phyloP scores from a whole-genome alignment of 2,329 filamentous ascomycete genomes.

The Podosphaera leucotricha region DNA sequence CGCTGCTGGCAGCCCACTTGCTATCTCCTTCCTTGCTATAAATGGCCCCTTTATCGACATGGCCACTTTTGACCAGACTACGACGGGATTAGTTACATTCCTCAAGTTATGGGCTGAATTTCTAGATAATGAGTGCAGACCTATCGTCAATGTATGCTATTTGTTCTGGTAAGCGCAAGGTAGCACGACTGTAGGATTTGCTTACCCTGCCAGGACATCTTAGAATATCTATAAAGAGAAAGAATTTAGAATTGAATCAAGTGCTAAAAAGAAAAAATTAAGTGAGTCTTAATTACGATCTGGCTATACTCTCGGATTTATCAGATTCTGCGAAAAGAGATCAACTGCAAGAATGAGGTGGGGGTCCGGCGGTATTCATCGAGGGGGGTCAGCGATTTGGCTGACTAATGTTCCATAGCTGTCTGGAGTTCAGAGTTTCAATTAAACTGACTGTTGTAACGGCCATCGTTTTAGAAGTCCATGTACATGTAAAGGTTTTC shows the following conservation, averaged over 20 bases:
- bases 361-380: neutral
- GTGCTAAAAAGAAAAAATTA: neutral
- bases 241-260: slow-evolving; percentile 2
- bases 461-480: neutral
- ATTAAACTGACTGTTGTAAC: neutral
- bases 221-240: slow-evolving; percentile 12
- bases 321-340: neutral
- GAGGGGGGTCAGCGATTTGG: neutral
- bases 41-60: slow-evolving; percentile 68
- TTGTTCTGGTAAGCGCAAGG: slow-evolving; percentile 6
- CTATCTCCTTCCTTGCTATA: slow-evolving; percentile 61
- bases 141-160: slow-evolving; percentile 38
- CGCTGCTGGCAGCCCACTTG: slow-evolving; percentile 47
- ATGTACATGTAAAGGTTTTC: too few species aligned
- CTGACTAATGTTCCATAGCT: neutral
- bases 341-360: neutral
- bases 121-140: slow-evolving; percentile 18
- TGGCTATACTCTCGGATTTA: neutral
- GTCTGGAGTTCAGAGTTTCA: neutral
- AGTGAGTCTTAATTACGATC: neutral
- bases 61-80: slow-evolving; percentile 58
- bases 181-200: slow-evolving; percentile 11
- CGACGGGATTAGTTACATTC: slow-evolving; percentile 9
- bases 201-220: slow-evolving; percentile 57
- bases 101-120: neutral